Base-by-base conservation (phyloP, 1,139 yeast species). In the Hanseniaspora uvarum region DNA sequence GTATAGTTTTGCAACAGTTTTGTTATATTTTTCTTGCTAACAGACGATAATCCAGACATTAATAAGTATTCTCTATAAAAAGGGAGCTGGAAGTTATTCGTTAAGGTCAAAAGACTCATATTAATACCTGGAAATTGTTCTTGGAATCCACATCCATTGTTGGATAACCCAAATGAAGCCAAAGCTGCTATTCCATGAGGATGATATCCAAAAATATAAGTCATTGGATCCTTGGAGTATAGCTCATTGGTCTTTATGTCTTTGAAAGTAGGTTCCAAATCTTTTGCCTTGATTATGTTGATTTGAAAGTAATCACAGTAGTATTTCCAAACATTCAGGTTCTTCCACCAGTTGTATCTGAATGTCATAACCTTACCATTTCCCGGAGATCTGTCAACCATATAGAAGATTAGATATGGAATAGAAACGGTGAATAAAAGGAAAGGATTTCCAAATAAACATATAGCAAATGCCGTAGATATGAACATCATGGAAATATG, bases 131-230 rank as follows among this genome's bases (percentile, higher is more conserved):
- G 96, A 59, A 92, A 86, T 12, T 80, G 60, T 26, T 76, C 69
- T 31, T 79, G 71, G 76, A 86, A 85, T 36, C 75, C 74, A 5
- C 84, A 76, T 12, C 89, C 94, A 60, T 89, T 89, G 10, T 95
- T 85, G 0, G 83, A 92, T 62, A 92, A 74, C 4, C 96, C 96
- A 67, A 92, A 80, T 0, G 84, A 94, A 0, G 97, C 96, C 78
- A 89, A 76, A 0, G 96, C 87, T 28, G 89, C 88, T 11, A 92
- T 89, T 0, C 99, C 98, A 66, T 92, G 98, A 0, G 99, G 98
- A 67, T 89, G 97, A 64, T 87, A 85, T 0, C 96, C 95, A 68
- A 92, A 89, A 1, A 92, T 80, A 65, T 92, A 92, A 46, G 84
- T 73, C 0, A 94, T 88, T 0, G 92, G 94, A 0, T 79, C 57